phyloP scores from a whole-genome alignment of 768 basidiomycete species.

The Kwoniella dendrophila region DNA sequence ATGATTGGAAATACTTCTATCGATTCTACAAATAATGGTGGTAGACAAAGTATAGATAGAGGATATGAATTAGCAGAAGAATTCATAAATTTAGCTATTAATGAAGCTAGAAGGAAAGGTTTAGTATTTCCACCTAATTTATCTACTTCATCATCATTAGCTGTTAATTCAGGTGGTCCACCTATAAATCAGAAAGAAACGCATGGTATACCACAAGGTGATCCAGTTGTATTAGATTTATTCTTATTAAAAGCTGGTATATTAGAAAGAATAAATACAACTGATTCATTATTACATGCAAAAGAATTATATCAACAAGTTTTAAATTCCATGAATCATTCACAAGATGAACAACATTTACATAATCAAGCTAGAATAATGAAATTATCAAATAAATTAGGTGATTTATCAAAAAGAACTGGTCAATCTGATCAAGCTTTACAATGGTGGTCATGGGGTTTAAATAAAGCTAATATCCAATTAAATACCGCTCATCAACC shows the following conservation, averaged over 20 bases:
- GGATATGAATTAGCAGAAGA: conserved; percentile 50
- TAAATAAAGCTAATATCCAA: conserved; percentile 33
- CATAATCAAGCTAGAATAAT: conserved; percentile 30
- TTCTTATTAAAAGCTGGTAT: conserved; percentile 51
- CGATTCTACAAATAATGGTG: conserved; percentile 1
- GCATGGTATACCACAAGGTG: conserved; percentile 19
- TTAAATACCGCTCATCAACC: neutral
- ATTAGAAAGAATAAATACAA: conserved; percentile 47
- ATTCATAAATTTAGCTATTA: conserved; percentile 48
- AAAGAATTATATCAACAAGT: conserved; percentile 51
- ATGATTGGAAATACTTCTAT: conserved; percentile 31
- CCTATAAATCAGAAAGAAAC: conserved; percentile 6
- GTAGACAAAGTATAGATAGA: conserved; percentile 37
- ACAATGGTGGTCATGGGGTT: conserved; percentile 51
- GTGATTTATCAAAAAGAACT: conserved; percentile 40
- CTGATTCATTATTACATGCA: conserved; percentile 33
- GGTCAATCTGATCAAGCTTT: conserved; percentile 35
- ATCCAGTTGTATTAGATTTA: conserved; percentile 47
- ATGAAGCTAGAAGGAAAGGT: conserved; percentile 37
- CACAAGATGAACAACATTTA: conserved; percentile 6
- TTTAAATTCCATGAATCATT: conserved; percentile 23
- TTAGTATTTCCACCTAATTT: conserved; percentile 46
- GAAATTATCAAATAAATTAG: conserved; percentile 47
- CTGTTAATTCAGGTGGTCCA: too few species aligned
- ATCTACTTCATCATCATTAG: conserved; percentile 10